A percentile compares a stretch with the other conserved stretches of the same genome.
phyloP scores from a whole-genome alignment of 768 basidiomycete species.

The Podaxis sp. region DNA sequence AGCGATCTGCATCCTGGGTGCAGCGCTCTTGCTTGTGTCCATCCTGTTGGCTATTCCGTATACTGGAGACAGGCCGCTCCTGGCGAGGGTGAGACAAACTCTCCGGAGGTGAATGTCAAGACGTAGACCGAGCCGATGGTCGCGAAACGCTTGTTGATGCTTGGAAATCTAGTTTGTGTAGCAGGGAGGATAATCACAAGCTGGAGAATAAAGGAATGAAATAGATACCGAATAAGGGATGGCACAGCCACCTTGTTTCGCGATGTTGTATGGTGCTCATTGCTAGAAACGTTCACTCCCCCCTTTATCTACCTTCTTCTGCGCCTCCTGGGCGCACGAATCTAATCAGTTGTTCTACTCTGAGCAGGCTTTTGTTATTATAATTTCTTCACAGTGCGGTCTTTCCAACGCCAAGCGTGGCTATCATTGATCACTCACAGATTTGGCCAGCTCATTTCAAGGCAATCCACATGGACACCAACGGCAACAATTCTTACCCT shows the following conservation, averaged over 20 bases:
- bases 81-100: background rate
- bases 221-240: background rate
- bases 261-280: background rate
- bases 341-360: background rate
- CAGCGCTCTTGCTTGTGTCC: conserved; percentile 35
- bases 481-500: conserved; percentile 25
- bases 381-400: background rate
- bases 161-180: background rate
- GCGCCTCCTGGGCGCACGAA: background rate
- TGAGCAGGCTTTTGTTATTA: background rate
- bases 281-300: background rate
- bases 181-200: background rate
- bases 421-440: background rate
- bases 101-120: background rate
- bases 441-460: conserved; percentile 3
- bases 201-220: background rate
- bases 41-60: conserved; percentile 37
- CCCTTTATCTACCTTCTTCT: background rate
- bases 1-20: conserved; percentile 46
- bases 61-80: conserved; percentile 45
- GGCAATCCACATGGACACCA: conserved; percentile 14
- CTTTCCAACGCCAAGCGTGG: background rate
- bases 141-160: background rate
- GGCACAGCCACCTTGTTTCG: conserved; percentile 13
- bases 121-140: background rate